Evolutionary conservation across 2,329 filamentous ascomycete species (phyloP), one percentile per base, ranked within the genome.

Genomic region (Beauveria brongniartii): DNA sequence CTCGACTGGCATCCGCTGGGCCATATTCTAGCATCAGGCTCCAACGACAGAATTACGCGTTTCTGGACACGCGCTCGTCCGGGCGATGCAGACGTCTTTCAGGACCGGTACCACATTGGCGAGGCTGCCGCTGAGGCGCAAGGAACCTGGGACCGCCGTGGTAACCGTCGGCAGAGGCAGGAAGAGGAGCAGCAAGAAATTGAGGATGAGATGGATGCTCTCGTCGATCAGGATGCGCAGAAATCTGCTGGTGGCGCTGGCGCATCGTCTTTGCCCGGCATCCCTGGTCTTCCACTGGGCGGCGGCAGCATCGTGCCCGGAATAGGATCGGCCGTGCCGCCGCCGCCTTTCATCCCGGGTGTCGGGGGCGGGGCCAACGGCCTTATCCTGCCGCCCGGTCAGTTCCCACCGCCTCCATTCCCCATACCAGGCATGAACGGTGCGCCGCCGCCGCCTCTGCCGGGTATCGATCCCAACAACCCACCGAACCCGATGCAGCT

Each of bases 1-100:
- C 82, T 99, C 55, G 92, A 97, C 77, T 99, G 94, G 92, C 94
- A 99, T 71, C 94, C 94, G 0, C 81, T 97, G 0, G 94, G 94
- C 30, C 94, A 99, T 70, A 93, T 99, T 64, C 83, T 99, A 8
- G 92, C 92, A 0, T 96, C 93, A 2, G 94, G 94, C 14, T 96
- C 92, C 12, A 97, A 99, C 73, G 94, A 99, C 73, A 88, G 94
- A 46, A 92, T 96, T 64, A 97, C 94, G 2, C 87, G 94, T 53
- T 99, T 99, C 78, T 99, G 94, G 94, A 92, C 92, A 3, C 87
- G 94, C 47, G 85, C 91, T 18, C 82, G 94, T 53, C 94, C 94
- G 1, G 94, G 94, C 54, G 93, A 97, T 66, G 83, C 82, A n/a
- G 87, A 89, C 58, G 89, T 89, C 67, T 83, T 91, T 74, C 92